Percentiles rank a stretch among this genome's conserved stretches.
Evolutionary conservation across 2,329 filamentous ascomycete genomes (phyloP).

Genomic region (Exophiala sp.): DNA sequence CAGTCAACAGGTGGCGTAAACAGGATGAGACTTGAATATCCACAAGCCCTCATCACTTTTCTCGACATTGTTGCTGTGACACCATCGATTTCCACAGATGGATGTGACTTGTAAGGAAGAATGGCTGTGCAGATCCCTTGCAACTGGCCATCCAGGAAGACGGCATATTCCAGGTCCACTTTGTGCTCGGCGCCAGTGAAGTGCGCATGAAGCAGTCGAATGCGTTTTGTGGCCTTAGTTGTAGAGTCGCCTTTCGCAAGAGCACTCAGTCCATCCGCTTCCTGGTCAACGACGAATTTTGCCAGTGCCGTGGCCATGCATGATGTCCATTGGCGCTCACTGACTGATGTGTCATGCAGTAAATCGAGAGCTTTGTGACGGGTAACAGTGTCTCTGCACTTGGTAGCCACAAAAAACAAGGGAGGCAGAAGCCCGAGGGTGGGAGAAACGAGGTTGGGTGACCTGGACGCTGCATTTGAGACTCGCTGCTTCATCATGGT

Average conservation of each 20-base stretch:
- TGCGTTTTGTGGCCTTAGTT: neutral
- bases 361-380: conserved; percentile 34
- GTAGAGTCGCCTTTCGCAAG: neutral
- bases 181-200: neutral
- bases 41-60: conserved; percentile 8
- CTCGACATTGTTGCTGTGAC: neutral
- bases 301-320: conserved; percentile 13
- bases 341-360: conserved; percentile 1
- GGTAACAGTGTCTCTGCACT: conserved; percentile 57
- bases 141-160: neutral
- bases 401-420: conserved; percentile 63
- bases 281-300: conserved; percentile 6
- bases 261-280: conserved; percentile 4
- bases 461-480: neutral
- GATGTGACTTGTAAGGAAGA: conserved; percentile 6
- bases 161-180: neutral
- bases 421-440: conserved; percentile 58
- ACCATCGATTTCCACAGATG: conserved; percentile 10
- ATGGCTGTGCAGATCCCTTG: neutral
- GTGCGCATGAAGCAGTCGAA: conserved; percentile 1
- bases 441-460: neutral
- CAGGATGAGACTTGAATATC: conserved; percentile 9
- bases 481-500: conserved; percentile 5
- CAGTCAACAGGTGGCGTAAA: neutral
- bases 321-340: conserved; percentile 15